These are phyloP conservation scores for Penicillium arizonense DNA, from an alignment of 495 filamentous ascomycete species.

Conservation along the genomic window DNA sequence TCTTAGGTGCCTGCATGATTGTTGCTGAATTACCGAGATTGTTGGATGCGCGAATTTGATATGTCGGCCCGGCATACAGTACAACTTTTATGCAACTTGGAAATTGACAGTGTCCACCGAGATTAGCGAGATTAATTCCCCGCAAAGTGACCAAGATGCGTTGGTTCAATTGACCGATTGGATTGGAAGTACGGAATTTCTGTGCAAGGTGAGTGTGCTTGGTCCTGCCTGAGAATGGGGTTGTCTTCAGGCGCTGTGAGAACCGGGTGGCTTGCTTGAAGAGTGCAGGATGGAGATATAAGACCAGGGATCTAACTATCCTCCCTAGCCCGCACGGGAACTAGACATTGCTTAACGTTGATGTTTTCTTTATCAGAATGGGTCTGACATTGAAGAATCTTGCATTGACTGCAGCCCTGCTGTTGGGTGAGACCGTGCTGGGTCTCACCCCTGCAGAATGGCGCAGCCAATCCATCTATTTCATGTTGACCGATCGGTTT, in stretches of 20 bases:
- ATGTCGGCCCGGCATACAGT: not conserved
- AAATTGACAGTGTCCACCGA: not conserved
- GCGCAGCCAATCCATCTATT: slow-evolving; percentile 68
- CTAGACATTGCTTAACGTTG: too few species aligned
- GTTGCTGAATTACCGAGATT: not conserved
- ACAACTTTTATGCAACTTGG: not conserved
- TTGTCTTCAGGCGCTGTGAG: not conserved
- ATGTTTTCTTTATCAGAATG: too few species aligned
- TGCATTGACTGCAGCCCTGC: not conserved
- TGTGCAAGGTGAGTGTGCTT: not conserved
- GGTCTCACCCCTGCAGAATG: slow-evolving; percentile 50
- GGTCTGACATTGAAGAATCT: not conserved
- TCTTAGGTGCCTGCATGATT: not conserved
- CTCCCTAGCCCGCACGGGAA: too few species aligned
- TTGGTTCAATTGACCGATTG: not conserved
- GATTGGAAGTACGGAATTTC: not conserved
- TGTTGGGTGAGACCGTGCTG: slow-evolving; percentile 12
- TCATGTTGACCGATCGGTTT: slow-evolving; percentile 73
- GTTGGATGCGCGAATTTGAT: not conserved
- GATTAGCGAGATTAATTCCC: not conserved
- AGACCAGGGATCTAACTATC: not conserved
- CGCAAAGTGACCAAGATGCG: not conserved
- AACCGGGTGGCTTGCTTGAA: not conserved
- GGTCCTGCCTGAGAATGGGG: not conserved
- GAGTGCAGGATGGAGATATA: not conserved